Base-by-base conservation (phyloP, 2,329 filamentous ascomycete species). In the Phialophora expanda region DNA sequence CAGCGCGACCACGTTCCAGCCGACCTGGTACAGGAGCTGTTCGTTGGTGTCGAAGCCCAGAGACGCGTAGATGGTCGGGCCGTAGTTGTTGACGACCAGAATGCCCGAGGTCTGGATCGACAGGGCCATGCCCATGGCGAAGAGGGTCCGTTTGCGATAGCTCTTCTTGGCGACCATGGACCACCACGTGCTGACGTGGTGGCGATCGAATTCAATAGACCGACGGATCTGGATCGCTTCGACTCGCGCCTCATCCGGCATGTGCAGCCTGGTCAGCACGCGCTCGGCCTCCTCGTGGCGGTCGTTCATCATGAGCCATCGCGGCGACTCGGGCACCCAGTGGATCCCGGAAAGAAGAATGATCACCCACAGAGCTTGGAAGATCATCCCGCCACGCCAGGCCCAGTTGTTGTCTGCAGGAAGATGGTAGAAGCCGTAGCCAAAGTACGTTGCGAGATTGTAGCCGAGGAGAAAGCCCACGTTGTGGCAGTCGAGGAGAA, bases 261-360 rank as follows among this genome's bases (percentile, higher is more conserved):
- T 51, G 12, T 67, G 65, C 3, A 65, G 34, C 24, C 28, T 48
- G n/a, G 30, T n/a, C 5, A 67, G 56, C 8, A 67, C 82, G 7
- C 78, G 73, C 17, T 80, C 72, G 0, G 83, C 83, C 69, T 85
- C 81, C 17, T 85, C 80, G 66, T 85, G 82, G 6, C 80, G 77
- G 44, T 84, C 85, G 73, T 85, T 83, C 59, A 86, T 73, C 28
- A 87, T 81, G 3, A 88, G 78, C 85, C 85, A 87, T 62, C 86
- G 79, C 9, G 85, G 85, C 0, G 82, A 85, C 71, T 87, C 85
- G 9, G 85, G 85, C 1, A 87, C 77, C 28, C 79, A 78, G 61
- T 83, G 77, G 44, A 85, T 80, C 54, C 46, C 22, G 41, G 57
- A 20, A 0, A 68, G 50, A 8, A 68, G 59, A 14, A 64, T 24